Evolutionary conservation across 2,329 filamentous ascomycete genomes (phyloP).

Genomic region (Aureobasidium sp.): DNA sequence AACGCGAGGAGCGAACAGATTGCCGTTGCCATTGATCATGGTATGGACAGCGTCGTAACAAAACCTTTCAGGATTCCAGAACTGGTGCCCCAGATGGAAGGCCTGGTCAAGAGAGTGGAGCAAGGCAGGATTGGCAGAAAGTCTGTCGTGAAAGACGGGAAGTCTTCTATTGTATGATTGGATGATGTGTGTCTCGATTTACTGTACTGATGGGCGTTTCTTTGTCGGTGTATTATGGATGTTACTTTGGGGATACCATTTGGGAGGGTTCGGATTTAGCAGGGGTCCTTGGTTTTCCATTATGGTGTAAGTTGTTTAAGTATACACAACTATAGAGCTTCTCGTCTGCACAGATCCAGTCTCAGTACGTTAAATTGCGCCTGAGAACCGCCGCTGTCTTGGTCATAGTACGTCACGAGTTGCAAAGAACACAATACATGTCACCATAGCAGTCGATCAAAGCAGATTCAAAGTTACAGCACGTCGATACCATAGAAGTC

Average conservation of each 20-base stretch:
- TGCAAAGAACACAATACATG: too few relatives aligned
- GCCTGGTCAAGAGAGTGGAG: conserved; percentile 39
- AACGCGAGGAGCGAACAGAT: conserved; percentile 53
- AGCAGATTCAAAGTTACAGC: too few relatives aligned
- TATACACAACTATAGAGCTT: background rate
- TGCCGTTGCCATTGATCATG: conserved; percentile 14
- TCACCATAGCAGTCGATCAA: too few relatives aligned
- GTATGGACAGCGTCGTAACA: conserved; percentile 25
- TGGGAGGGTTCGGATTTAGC: background rate
- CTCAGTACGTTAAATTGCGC: too few relatives aligned
- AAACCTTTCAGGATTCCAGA: conserved; percentile 30
- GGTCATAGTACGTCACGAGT: too few relatives aligned
- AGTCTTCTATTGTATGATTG: background rate
- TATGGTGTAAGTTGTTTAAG: background rate
- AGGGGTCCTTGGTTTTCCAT: background rate
- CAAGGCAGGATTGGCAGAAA: background rate
- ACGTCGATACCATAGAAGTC: too few relatives aligned
- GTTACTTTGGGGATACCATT: background rate
- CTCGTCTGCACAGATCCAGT: background rate
- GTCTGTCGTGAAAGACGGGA: background rate
- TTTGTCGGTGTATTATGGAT: background rate
- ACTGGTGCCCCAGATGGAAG: conserved; percentile 28
- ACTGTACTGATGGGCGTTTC: background rate
- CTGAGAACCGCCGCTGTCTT: too few relatives aligned
- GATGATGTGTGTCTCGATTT: background rate